Evolutionary conservation across 2,329 filamentous ascomycete species (phyloP).

Genomic region (Trichoderma sp.): DNA sequence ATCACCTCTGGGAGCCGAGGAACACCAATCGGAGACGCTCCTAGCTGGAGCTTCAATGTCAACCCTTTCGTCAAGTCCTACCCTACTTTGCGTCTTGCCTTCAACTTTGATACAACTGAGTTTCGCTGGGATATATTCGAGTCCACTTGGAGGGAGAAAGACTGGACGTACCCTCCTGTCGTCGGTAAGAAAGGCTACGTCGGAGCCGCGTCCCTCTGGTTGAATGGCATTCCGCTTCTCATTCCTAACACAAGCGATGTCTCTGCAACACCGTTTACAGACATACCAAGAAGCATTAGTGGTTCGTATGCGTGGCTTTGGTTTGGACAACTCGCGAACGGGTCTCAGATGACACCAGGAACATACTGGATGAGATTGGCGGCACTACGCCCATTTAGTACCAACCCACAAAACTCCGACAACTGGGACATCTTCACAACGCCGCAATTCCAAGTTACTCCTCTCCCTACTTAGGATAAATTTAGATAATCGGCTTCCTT

Average conservation of each 20-base stretch:
- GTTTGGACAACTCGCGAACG: neutral
- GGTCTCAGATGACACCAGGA: neutral
- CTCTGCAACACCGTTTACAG: neutral
- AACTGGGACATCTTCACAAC: neutral
- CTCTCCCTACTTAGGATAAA: neutral
- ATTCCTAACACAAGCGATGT: neutral
- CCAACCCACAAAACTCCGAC: neutral
- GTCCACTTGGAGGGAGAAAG: neutral
- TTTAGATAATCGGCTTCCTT: neutral
- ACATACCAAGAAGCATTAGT: neutral
- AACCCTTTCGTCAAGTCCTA: neutral
- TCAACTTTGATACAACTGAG: neutral
- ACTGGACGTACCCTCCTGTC: neutral
- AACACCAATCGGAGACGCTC: neutral
- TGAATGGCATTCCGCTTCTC: neutral
- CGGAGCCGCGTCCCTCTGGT: neutral
- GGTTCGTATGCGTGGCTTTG: neutral
- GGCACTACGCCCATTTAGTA: neutral
- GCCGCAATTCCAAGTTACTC: neutral
- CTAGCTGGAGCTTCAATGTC: neutral
- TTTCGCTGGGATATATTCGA: neutral
- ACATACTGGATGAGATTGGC: neutral
- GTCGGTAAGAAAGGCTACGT: neutral
- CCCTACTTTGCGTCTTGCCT: neutral
- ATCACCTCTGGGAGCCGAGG: neutral